Base-by-base conservation (phyloP, 805 yeast genomes). In the Scheffersomyces coipomensis region DNA sequence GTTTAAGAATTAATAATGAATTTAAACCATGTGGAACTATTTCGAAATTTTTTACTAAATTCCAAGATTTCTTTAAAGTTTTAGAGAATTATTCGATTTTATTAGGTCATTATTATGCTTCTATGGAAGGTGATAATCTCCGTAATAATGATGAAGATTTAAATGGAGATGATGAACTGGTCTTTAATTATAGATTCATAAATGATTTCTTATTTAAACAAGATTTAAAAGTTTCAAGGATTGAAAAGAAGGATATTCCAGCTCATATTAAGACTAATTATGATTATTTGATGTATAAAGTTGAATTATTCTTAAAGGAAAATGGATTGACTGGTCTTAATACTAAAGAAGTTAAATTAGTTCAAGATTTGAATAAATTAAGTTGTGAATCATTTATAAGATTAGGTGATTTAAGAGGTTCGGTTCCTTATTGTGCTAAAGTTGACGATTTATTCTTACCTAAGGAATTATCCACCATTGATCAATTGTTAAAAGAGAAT, bases 1-100 rank as follows among this genome's bases (percentile, higher is more conserved):
- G 97, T 56, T 64, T 91, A 35, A 80, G 85, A 39, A 73, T 79
- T 32, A 91, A 91, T 58, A 85, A 88, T 59, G 97, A 88, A 45
- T 75, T 73, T 47, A 63, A 64, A 19, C 64, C 60, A 2, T 88
- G 96, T 58, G 78, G 81, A 22, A 62, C 54, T 13, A 52, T 74
- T 22, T 75, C 86, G 9, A 76, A 82, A 48, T 58, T 80, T n/a
- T 65, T 65, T 40, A 67, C 76, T 22, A 76, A 73, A 42, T 62
- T 80, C 43, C 60, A 55, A 27, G 66, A 56, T 40, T 63, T 71
- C 29, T 60, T 64, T 42, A 62, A 46, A 50, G 63, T 50, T 30
- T 49, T 76, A 19, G 70, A 76, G 26, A 62, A 73, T 11, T 72
- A 77, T 38, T 75, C 81, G 1, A 52, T 62, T n/a, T 45, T 51